phyloP scores from a whole-genome alignment of 1,139 yeast species.

The Hyphopichia buzzinii region DNA sequence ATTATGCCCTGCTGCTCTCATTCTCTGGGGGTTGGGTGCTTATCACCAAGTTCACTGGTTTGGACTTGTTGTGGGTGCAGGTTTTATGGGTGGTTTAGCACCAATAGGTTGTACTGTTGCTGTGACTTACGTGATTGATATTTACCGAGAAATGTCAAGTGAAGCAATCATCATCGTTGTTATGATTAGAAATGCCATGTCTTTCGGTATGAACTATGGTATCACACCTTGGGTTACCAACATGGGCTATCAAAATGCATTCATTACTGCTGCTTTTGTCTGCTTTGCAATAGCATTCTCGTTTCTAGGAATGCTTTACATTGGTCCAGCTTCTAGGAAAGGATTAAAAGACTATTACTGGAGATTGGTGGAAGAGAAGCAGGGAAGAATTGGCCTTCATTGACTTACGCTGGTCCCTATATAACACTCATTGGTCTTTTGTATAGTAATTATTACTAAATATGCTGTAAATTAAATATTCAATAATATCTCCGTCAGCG shows the following conservation, averaged over 20 bases:
- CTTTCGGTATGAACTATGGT: constrained; percentile 20
- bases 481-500: too few relatives aligned
- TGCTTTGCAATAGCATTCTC: constrained; percentile 31
- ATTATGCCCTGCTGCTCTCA: constrained; percentile 32
- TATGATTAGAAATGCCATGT: constrained; percentile 20
- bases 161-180: constrained; percentile 21
- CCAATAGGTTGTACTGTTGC: constrained; percentile 19
- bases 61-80: constrained; percentile 19
- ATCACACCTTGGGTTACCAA: constrained; percentile 21
- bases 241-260: constrained; percentile 18
- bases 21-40: constrained; percentile 24
- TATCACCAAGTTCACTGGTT: constrained; percentile 20
- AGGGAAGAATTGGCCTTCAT: constrained; percentile 16
- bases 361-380: constrained; percentile 21
- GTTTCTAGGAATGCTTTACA: constrained; percentile 20
- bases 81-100: constrained; percentile 16
- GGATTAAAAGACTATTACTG: constrained; percentile 18
- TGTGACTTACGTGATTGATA: constrained; percentile 19
- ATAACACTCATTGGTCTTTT: too few relatives aligned
- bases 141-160: constrained; percentile 19
- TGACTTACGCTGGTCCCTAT: too few relatives aligned
- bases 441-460: too few relatives aligned
- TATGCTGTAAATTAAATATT: too few relatives aligned
- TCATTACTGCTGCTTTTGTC: constrained; percentile 26
- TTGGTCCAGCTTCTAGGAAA: constrained; percentile 21